Base-by-base conservation (phyloP, 2,329 filamentous ascomycete species). In the Thielaviopsis ethacetica region DNA sequence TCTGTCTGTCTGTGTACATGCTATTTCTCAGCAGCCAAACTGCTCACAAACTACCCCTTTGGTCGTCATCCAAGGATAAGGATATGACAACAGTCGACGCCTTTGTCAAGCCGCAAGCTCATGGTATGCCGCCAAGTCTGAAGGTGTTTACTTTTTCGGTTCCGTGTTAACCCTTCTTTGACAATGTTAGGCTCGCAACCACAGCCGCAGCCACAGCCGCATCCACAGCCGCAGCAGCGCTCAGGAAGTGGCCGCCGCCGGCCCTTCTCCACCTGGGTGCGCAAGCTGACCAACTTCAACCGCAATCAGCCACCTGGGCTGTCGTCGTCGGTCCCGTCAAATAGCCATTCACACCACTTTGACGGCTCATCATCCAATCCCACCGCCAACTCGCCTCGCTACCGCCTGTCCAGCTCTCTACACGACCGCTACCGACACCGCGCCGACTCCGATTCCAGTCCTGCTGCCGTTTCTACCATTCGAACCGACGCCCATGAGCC, bases 261-360 rank as follows among this genome's bases (percentile, higher is more conserved):
- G 63, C 91, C 91, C 24, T 97, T 97, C 69, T 82, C 91, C 53
- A 88, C 84, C 65, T 94, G 91, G 86, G 89, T 98, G 76, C 95
- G 91, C 77, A 91, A 91, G 67, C 81, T 97, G 60, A 84, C 90
- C 62, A 91, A 85, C 69, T 85, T 95, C 72, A 96, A 95, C 71
- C 77, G 56, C 17, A 58, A 30, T 75, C 59, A 84, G 83, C 4
- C 86, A 9, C 6, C 44, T 12, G 44, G 9, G 84, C 34, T 81
- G 79, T 63, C 77, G 82, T 62, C 76, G 76, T 50, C 65, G 71
- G 66, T 60, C 70, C 68, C 66, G 71, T 68, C 63, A 26, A 64
- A 62, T 34, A 62, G 59, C 54, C 60, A 63, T 51, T 49, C 64
- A 59, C 66, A 68, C 59, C 65, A 64, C 5, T 22, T 17, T 17